Evolutionary conservation across 2,329 filamentous ascomycete genomes (phyloP), one percentile per base, ranked within the genome.

Genomic region (Leptodontidium sp.): DNA sequence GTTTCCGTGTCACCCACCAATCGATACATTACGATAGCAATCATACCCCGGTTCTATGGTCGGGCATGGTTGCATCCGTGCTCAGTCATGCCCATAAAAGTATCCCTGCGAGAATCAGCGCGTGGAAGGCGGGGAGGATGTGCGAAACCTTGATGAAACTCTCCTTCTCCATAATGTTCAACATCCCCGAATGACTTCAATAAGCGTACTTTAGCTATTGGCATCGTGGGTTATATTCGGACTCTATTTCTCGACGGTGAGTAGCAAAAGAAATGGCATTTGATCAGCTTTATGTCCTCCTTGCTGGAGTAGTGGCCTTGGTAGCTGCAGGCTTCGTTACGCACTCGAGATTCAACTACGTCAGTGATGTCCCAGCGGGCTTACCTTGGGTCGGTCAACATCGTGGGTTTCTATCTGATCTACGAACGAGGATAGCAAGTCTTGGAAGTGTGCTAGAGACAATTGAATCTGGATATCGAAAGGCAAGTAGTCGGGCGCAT

Each of bases 381-480:
- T 21, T 71, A 21, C 59, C 70, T 29, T 68, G 66, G 65, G 66
- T 72, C 7, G 69, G 71, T 2, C 15, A 66, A 43, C 49, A 68
- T 12, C 14, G 67, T 52, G 71, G 69, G 2, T 40, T 67, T 2
- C 58, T 71, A 14, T 66, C 67, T 8, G 64, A 57, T 32, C 43
- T 71, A 15, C 69, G 69, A 21, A 67, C 69, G 26, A 65, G 69
- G 11, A 17, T 71, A 24, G 64, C 59, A 5, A 69, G 65, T 57
- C 32, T 72, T 24, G 50, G 67, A 1, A 65, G 43, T 17, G 11
- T 68, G 14, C 32, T 72, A 35, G 69, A 68, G 17, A 63, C 35
- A 4, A 64, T 71, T 17, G 68, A 71, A 26, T 50, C 58, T 55
- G 71, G 71, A 12, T 72, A 72, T 50, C 49, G 49, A 9, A 64